Evolutionary conservation across 2,329 filamentous ascomycete species (phyloP), one percentile per base, ranked within the genome.

Genomic region (Hypoxylon sp.): DNA sequence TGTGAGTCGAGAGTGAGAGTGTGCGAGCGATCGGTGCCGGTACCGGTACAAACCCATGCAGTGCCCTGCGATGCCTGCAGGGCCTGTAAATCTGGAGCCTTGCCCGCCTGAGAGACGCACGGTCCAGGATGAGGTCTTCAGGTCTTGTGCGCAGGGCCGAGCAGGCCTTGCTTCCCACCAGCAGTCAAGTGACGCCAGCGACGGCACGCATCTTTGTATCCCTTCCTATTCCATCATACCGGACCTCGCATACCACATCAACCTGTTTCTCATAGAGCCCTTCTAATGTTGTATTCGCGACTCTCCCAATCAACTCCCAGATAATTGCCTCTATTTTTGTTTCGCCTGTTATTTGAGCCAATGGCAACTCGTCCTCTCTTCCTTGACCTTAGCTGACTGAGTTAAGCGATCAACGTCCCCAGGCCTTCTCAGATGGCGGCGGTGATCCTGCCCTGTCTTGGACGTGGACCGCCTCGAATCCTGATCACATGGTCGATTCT

Each of bases 181-280:
- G 20, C 47, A 55, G 55, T 64, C 61, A 64, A 64, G 54, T 64
- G 61, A 64, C 61, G 61, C 59, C 48, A 33, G 46, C 45, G 59
- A 49, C 55, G n/a, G n/a, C n/a, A n/a, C n/a, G n/a, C n/a, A 46
- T 27, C 18, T 17, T 21, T 48, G 26, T 21, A 15, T 33, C 24
- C 47, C 38, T 49, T 37, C 40, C n/a, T n/a, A n/a, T n/a, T n/a
- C n/a, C n/a, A n/a, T n/a, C n/a, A n/a, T n/a, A n/a, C n/a, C n/a
- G n/a, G n/a, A n/a, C n/a, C n/a, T n/a, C n/a, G n/a, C n/a, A n/a
- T n/a, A n/a, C n/a, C n/a, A n/a, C n/a, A n/a, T 26, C 21, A 20
- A 46, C 27, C 21, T 47, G 24, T 46, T 38, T 48, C 58, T 53
- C n/a, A n/a, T n/a, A n/a, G n/a, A n/a, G n/a, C n/a, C n/a, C n/a